A percentile compares a stretch with the other conserved stretches of the same genome.
Evolutionary conservation across 164 flowering plant genomes (phyloP).

Genomic region (Magnolia changhungtana): DNA sequence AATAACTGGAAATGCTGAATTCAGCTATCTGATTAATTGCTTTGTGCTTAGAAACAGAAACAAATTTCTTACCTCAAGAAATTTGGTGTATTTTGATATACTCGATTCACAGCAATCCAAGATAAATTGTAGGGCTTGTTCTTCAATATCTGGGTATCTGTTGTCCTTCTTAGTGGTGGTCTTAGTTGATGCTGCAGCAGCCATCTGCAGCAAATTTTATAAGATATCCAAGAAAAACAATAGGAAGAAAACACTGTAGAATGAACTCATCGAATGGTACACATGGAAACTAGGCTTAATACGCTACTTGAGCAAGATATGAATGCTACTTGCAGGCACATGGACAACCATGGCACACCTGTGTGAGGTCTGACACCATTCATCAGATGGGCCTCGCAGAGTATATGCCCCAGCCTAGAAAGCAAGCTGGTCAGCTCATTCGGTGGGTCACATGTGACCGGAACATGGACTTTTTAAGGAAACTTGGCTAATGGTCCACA

Average conservation of each 20-base stretch:
- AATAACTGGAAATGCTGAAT: not conserved
- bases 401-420: not conserved
- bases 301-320: not conserved
- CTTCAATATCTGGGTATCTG: conserved; percentile 76
- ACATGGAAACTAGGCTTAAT: not conserved
- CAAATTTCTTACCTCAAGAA: conserved; percentile 57
- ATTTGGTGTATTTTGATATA: conserved; percentile 81
- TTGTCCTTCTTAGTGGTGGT: conserved; percentile 49
- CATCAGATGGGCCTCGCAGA: not conserved
- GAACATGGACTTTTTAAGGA: not conserved
- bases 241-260: too few species aligned
- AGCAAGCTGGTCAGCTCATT: not conserved
- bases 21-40: not conserved
- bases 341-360: not conserved
- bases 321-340: not conserved
- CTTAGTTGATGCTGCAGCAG: conserved; percentile 80
- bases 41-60: not conserved
- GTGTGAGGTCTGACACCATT: not conserved
- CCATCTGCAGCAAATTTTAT: conserved; percentile 55
- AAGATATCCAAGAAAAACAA: not conserved
- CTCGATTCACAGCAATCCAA: conserved; percentile 83
- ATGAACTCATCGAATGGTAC: not conserved
- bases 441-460: not conserved
- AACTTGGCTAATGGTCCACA: not conserved
- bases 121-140: conserved; percentile 72